Percentiles rank a stretch among this genome's conserved stretches.
Evolutionary conservation across 352 stramenopile species (phyloP).

Genomic region (Elongisporangium senticosum): DNA sequence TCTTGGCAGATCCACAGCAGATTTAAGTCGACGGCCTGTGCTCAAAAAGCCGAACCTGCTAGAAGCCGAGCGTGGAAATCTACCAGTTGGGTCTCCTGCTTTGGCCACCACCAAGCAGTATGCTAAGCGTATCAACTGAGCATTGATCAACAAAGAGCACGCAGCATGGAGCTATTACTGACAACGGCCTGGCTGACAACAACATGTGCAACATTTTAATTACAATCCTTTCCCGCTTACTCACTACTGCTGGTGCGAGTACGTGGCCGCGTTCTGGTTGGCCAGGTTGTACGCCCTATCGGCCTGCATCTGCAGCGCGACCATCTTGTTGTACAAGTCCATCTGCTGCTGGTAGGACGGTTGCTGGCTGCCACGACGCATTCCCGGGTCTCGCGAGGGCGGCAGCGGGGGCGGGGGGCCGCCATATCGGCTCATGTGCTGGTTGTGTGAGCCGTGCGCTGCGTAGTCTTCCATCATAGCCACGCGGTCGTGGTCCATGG

Average conservation of each 20-base stretch:
- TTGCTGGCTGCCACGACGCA: background rate
- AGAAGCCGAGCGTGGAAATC: no score
- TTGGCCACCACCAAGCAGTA: no score
- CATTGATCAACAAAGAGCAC: no score
- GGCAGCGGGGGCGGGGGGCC: conserved; percentile 24
- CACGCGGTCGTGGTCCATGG: conserved; percentile 5
- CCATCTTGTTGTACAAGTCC: conserved; percentile 74
- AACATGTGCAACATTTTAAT: background rate
- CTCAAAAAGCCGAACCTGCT: no score
- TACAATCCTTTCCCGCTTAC: conserved; percentile 1
- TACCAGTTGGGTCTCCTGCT: no score
- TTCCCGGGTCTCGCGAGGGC: conserved; percentile 1
- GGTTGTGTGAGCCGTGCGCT: conserved; percentile 9
- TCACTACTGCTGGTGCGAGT: conserved; percentile 27
- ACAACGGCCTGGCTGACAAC: no score
- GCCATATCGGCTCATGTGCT: conserved; percentile 8
- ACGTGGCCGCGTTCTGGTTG: conserved; percentile 60
- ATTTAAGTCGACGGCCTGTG: no score
- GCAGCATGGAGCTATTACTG: no score
- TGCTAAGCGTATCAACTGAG: no score
- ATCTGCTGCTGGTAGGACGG: conserved; percentile 24
- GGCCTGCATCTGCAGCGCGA: conserved; percentile 63
- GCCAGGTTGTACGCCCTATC: conserved; percentile 64
- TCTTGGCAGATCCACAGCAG: no score
- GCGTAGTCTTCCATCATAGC: background rate